A percentile compares a stretch with the other conserved stretches of the same genome.
Evolutionary conservation across 139 green algal genomes (phyloP).

Genomic region (Coelastrella sp.): DNA sequence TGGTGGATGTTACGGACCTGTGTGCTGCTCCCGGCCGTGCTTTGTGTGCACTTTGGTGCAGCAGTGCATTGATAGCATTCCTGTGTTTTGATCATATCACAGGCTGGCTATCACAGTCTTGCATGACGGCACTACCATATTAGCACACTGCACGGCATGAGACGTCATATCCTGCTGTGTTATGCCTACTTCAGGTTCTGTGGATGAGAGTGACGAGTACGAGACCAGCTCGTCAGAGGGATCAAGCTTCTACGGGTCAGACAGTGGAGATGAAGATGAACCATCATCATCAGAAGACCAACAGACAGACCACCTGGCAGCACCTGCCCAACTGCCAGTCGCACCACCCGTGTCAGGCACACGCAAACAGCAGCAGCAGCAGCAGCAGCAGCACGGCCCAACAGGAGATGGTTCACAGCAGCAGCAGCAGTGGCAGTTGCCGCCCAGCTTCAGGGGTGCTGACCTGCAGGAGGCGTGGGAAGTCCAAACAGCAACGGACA

Average conservation of each 20-base stretch:
- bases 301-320: not conserved
- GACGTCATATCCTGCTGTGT: not conserved
- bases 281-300: not conserved
- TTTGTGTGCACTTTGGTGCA: too few relatives aligned
- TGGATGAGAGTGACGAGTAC: slow-evolving; percentile 1
- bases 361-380: not conserved
- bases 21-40: too few relatives aligned
- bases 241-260: slow-evolving; percentile 47
- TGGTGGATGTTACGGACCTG: too few relatives aligned
- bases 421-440: slow-evolving; percentile 43
- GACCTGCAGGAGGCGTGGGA: slow-evolving; percentile 38
- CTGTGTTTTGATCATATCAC: too few relatives aligned
- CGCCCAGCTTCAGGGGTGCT: slow-evolving; percentile 2
- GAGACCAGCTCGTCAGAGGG: slow-evolving; percentile 35
- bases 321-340: not conserved
- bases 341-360: slow-evolving; percentile 1
- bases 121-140: too few relatives aligned
- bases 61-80: too few relatives aligned
- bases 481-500: slow-evolving; percentile 37
- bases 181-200: slow-evolving; percentile 10
- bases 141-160: too few relatives aligned
- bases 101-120: too few relatives aligned
- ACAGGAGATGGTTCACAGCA: slow-evolving; percentile 10
- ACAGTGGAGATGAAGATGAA: not conserved
- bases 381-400: not conserved